Evolutionary conservation across 2,329 filamentous ascomycete genomes (phyloP), one percentile per base, ranked within the genome.

Genomic region (Curvularia sp.): DNA sequence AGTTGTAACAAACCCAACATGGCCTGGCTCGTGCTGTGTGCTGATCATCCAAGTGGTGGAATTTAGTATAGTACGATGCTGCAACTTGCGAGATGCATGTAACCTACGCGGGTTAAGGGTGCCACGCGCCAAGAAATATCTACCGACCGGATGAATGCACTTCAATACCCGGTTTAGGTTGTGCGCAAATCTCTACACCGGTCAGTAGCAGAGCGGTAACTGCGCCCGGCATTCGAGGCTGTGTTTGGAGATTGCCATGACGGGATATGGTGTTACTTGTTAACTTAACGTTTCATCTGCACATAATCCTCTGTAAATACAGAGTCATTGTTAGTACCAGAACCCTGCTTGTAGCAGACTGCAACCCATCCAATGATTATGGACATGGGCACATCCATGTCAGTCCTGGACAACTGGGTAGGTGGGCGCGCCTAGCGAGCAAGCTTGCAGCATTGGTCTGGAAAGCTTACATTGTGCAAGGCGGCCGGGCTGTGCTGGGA

Each of bases 71-170:
- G 18, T 18, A 31, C 43, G 9, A 38, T 42, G 49, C 49, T 33
- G 26, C 43, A 28, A 31, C 15, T 53, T 26, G 30, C 18, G 30
- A 31, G n/a, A 48, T 20, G 18, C 44, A 22, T 31, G 52, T 24
- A 50, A 5, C 39, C 24, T 30, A 49, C 31, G 42, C 49, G 30
- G 52, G 42, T 33, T 49, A 38, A 41, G 26, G 47, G 39, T 31
- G 15, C n/a, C 10, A 7, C 33, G 38, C 28, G 43, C 60, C 51
- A 59, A 59, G 53, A 28, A 20, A 18, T 30, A 35, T 43, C 42
- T 61, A 53, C 53, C 55, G 43, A 60, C 56, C 68, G 71, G 70
- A 53, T 74, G 70, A 74, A 70, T 72, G 59, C 55, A 59, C 57
- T 50, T 61, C 57, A 69, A 70, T 64, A 61, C 60, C 53, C 49